phyloP scores from a whole-genome alignment of 2,329 filamentous ascomycete genomes.

The Hymenoscyphus salicellus region DNA sequence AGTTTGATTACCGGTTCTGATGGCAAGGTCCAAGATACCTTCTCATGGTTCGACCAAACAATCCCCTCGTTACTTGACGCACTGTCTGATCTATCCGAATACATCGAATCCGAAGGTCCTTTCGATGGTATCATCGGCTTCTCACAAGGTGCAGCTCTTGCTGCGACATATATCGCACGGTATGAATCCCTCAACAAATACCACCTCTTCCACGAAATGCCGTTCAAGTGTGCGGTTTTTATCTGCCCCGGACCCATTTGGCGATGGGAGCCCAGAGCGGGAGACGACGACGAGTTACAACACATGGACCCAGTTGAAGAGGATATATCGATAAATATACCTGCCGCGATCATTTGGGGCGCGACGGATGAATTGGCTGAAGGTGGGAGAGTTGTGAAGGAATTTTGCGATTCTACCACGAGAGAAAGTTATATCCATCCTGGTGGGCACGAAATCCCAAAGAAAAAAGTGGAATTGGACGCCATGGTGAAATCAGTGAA shows the following conservation, averaged over 20 bases:
- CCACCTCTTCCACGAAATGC: not conserved
- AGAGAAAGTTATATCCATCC: not conserved
- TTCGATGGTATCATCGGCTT: conserved; percentile 16
- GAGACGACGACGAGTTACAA: not conserved
- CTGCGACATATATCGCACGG: conserved; percentile 26
- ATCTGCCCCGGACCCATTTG: not conserved
- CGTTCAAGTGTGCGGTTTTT: conserved; percentile 7
- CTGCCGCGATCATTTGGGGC: not conserved
- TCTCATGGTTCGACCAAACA: not conserved
- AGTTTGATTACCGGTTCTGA: not conserved
- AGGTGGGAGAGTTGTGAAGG: not conserved
- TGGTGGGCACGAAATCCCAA: conserved; percentile 3
- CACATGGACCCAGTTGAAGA: not conserved
- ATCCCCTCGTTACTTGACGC: not conserved
- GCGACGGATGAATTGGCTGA: not conserved
- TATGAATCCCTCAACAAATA: not conserved
- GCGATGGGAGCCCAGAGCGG: not conserved
- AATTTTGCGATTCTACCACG: not conserved
- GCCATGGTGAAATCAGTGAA: not conserved
- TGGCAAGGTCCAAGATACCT: not conserved
- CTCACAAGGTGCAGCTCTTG: conserved; percentile 39
- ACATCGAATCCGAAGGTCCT: conserved; percentile 5
- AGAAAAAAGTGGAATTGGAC: not conserved
- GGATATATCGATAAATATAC: not conserved
- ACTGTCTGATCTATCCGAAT: not conserved